Evolutionary conservation across 495 filamentous ascomycete genomes (phyloP), one percentile per base, ranked within the genome.

Genomic region (Penicillium turbatum): DNA sequence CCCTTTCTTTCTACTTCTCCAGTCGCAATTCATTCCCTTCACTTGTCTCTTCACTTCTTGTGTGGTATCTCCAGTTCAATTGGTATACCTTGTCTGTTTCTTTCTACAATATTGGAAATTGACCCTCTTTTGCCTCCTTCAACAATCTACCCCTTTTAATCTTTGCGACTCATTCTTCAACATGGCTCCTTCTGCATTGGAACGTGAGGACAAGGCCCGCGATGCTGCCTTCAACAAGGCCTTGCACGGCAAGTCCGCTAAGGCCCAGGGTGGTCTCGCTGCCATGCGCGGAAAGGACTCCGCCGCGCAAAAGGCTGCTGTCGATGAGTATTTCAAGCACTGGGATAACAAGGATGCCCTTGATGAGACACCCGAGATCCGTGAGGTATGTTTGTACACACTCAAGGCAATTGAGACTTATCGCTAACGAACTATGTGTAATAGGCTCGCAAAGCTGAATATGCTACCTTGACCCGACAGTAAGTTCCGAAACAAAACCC

Each of bases 291-390:
- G 79, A 62, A 98, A 98, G 76, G 86, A 92, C 71, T 75, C 78
- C 46, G 76, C 75, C 10, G 90, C 93, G 2, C 89, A 97, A 69
- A 83, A 91, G 75, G 82, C 89, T 43, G 92, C 93, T 44, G 82
- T 95, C 31, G 91, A 97, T 64, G 92, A 97, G 73, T 98, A 98
- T 77, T 97, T 96, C 84, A 98, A 97, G 84, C 95, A 96, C 73
- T 98, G 92, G 88, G 93, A 98, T 75, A 89, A 95, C 79, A 93
- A 97, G 78, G 70, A 69, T 51, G 88, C 75, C 35, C 83, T 78
- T 37, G 78, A 80, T 21, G 93, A 98, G 82, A 98, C 92, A 0
- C 81, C 83, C 26, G 87, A 82, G 51, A 85, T 79, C 55, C 84
- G 93, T 61, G 87, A 89, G 72, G 89, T 89, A 70, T 35, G 80